A percentile compares a stretch with the other conserved stretches of the same genome.
phyloP scores from a whole-genome alignment of 208 protist genomes.

The Trypanosoma mega region DNA sequence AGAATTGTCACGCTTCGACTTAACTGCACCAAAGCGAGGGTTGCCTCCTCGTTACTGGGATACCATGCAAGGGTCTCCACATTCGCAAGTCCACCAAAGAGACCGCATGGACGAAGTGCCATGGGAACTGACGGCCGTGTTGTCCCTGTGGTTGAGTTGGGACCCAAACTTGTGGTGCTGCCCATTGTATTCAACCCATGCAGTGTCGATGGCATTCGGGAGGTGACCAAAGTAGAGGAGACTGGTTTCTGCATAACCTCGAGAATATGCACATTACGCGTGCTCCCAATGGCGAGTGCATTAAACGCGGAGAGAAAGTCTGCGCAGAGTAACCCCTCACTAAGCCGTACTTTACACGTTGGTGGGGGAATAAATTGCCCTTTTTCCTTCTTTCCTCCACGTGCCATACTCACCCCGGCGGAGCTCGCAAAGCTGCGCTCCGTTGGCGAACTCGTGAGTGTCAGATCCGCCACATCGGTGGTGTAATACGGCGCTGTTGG shows the following conservation, averaged over 20 bases:
- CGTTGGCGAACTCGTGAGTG: too few species aligned
- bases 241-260: slow-evolving; percentile 53
- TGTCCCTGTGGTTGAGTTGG: background rate
- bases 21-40: slow-evolving; percentile 78
- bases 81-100: slow-evolving; percentile 63
- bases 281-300: slow-evolving; percentile 67
- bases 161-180: background rate
- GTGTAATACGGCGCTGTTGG: too few species aligned
- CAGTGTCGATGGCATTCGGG: too few species aligned
- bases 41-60: slow-evolving; percentile 58
- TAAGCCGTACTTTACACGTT: slow-evolving; percentile 30
- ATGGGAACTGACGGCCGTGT: slow-evolving; percentile 24
- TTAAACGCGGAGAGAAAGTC: slow-evolving; percentile 72
- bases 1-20: slow-evolving; percentile 61
- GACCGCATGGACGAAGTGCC: slow-evolving; percentile 49
- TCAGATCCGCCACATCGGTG: too few species aligned
- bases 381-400: slow-evolving; percentile 11
- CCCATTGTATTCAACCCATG: background rate
- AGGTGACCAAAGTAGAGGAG: too few species aligned
- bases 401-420: background rate
- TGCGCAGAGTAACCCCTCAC: slow-evolving; percentile 54
- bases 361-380: background rate
- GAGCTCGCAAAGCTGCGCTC: too few species aligned
- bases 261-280: slow-evolving; percentile 65
- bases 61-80: slow-evolving; percentile 79